phyloP scores from a whole-genome alignment of 2,329 filamentous ascomycete genomes.

The Lachnellula arida region DNA sequence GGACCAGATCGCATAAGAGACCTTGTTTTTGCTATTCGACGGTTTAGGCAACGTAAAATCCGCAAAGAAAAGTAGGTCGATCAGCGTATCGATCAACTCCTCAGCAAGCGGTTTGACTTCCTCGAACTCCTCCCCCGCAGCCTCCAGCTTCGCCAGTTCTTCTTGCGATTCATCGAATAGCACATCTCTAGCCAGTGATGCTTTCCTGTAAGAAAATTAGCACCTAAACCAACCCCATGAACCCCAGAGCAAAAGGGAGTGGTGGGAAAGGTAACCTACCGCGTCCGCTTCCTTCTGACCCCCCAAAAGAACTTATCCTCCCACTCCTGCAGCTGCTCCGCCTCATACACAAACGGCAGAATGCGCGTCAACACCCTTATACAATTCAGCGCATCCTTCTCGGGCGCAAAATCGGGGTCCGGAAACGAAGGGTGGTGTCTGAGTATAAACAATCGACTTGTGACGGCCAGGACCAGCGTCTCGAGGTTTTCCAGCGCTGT shows the following conservation, averaged over 20 bases:
- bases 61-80: conserved; percentile 87
- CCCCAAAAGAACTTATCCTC: conserved; percentile 94
- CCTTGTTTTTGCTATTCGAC: conserved; percentile 67
- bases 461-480: conserved; percentile 77
- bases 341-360: conserved; percentile 88
- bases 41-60: conserved; percentile 80
- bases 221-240: not conserved
- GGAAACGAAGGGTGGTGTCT: conserved; percentile 90
- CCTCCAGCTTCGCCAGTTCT: conserved; percentile 44
- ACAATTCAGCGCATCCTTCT: conserved; percentile 90
- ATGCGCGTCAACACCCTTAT: conserved; percentile 85
- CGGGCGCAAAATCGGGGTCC: conserved; percentile 74
- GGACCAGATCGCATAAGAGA: conserved; percentile 95
- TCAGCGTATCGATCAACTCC: conserved; percentile 83
- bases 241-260: not conserved
- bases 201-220: conserved; percentile 42
- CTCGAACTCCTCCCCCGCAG: conserved; percentile 62
- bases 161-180: conserved; percentile 74
- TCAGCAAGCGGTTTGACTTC: conserved; percentile 84
- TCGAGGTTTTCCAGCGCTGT: conserved; percentile 82
- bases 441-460: conserved; percentile 75
- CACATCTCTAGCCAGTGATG: conserved; percentile 65
- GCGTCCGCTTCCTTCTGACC: conserved; percentile 63
- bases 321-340: conserved; percentile 76
- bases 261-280: conserved; percentile 18